Base-by-base conservation (phyloP, 495 filamentous ascomycete species). In the Aspergillus saccharolyticus region DNA sequence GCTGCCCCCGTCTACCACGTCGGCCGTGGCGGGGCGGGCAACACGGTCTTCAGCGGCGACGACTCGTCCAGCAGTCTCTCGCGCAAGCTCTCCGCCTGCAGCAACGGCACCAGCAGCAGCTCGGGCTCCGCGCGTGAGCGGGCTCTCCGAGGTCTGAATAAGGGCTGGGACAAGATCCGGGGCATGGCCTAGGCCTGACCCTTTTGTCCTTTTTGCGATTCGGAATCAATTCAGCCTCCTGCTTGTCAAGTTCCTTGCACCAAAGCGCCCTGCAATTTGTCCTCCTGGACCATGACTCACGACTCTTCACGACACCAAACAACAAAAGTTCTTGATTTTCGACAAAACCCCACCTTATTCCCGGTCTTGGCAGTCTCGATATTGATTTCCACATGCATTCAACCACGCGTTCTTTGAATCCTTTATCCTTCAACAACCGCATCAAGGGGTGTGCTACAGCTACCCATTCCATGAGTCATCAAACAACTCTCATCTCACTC, bases 21-120 rank as follows among this genome's bases (percentile, higher is more conserved):
- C 53, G 94, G 94, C 44, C 84, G 92, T 30, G 94, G 94, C 43
- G 94, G 94, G 51, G 88, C 87, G 33, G 94, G 91, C 24, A 98
- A 98, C 75, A 78, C 85, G 63, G 81, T 85, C 47, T 68, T 57
- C 63, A 54, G 70, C 57, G 68, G 70, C 57, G 68, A 75, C 65
- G 62, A 71, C 53, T 57, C 57, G 48, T 58, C 25, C 55, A 61
- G 42, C 54, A 62, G 53, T 44, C 65, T 77, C 25, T 71, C 65
- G 45, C 73, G 75, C 67, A 75, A 71, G 66, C 66, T 72, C 64
- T 78, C 75, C 9, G 52, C 64, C 42, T 63, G 61, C 59, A 74
- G 72, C 63, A 68, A 66, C 39, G 61, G 60, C 22, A 75, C 75
- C 30, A 60, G 63, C 45, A 75, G 70, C 65, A 76, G 73, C 55